Conservation (phyloP, 176 grass and related monocot species). For the Paspalum notatum region DNA sequence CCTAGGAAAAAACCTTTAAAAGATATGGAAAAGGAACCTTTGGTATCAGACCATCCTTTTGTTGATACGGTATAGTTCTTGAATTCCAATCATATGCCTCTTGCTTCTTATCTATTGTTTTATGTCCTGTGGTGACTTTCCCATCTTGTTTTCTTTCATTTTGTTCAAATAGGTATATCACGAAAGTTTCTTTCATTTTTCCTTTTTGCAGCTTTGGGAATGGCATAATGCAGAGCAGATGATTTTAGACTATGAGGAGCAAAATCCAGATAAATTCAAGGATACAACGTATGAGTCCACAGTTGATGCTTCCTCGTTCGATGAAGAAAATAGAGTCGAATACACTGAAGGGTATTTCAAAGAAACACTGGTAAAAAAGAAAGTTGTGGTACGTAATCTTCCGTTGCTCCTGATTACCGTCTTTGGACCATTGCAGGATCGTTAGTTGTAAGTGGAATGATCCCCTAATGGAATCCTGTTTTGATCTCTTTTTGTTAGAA, state of each 20-base stretch:
- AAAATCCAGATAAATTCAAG: conserved; percentile 90
- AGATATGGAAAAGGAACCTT: conserved; percentile 71
- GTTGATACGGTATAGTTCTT: conserved; percentile 72
- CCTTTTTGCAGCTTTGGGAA: conserved; percentile 75
- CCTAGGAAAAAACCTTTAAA: conserved; percentile 71
- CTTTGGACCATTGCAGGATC: conserved; percentile 2
- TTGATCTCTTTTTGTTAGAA: conserved; percentile 56
- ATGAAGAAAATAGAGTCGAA: conserved; percentile 81
- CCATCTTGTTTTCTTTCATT: conserved; percentile 17
- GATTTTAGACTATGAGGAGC: conserved; percentile 95
- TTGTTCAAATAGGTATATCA: conserved; percentile 8
- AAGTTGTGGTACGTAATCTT: conserved; percentile 63
- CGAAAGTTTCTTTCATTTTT: conserved; percentile 19
- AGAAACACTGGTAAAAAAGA: conserved; percentile 71
- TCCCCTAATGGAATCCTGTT: conserved; percentile 14
- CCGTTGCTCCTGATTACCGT: not conserved
- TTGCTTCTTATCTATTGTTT: conserved; percentile 14
- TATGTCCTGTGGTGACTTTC: conserved; percentile 8
- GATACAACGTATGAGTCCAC: conserved; percentile 77
- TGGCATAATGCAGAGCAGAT: conserved; percentile 96
- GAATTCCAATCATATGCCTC: conserved; percentile 6
- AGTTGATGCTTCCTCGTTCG: conserved; percentile 48
- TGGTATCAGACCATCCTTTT: conserved; percentile 93
- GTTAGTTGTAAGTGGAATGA: not conserved
- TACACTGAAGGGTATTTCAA: conserved; percentile 77